Base-by-base conservation (phyloP, 2,329 filamentous ascomycete species). In the Cladosporium colombiae region DNA sequence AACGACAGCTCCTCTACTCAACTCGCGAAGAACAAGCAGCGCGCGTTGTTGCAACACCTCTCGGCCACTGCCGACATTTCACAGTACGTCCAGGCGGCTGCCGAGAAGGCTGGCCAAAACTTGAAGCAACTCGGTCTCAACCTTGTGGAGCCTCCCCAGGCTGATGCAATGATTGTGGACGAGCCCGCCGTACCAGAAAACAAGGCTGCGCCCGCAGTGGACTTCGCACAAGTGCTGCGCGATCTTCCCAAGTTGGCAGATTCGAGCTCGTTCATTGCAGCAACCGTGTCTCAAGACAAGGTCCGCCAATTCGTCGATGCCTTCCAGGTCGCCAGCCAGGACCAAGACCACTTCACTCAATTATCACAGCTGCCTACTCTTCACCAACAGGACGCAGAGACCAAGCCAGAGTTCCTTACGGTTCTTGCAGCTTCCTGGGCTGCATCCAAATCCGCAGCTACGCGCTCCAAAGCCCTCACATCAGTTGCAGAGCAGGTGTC, bases 381-480 rank as follows among this genome's bases (percentile, higher is more conserved):
- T n/a, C 62, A 68, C 37, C 65, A 61, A 31, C 67, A 56, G 25
- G 61, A 61, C 5, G 62, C 60, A 35, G 40, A 62, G 6, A 63
- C 65, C 23, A 67, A 64, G 23, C 70, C 70, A 25, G 61, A 57
- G 7, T 62, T 65, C n/a, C 49, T 72, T 31, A 67, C 67, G 16
- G 69, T 70, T 52, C 68, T 72, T 49, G 66, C 71, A 27, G 64
- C 52, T 11, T 50, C 66, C 2, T 72, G 69, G 69, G 68, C 65
- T 25, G 68, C 66, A 13, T 64, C 61, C 8, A 66, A 66, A n/a
- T 62, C 58, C n/a, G 46, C 58, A 46, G 5, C 40, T 23, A 52
- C 37, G 16, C 44, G 49, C 6, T 57, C 33, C 37, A 53, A 57
- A 25, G 40, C 63, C 23, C 33, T 65, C 33, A 33, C 14, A 46